phyloP scores from a whole-genome alignment of 495 filamentous ascomycete species.

The Astrothelium macrocarpum region DNA sequence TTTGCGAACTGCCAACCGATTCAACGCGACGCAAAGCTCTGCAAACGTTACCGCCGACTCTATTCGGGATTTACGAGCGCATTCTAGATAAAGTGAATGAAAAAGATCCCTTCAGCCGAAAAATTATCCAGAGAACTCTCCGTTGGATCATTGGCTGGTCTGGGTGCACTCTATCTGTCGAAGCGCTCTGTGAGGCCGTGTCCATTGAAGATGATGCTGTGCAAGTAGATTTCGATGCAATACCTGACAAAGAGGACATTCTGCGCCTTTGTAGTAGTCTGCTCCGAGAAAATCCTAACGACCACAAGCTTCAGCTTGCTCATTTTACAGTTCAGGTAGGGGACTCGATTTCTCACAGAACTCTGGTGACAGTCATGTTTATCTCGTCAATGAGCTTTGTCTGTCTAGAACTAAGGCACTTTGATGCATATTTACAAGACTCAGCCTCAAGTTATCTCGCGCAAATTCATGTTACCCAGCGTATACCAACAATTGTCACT shows the following conservation, averaged over 20 bases:
- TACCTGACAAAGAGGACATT: constrained; percentile 24
- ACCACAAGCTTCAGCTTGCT: constrained; percentile 23
- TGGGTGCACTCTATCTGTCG: background rate
- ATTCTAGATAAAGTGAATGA: constrained; percentile 27
- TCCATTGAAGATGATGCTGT: constrained; percentile 16
- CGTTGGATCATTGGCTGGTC: constrained; percentile 17
- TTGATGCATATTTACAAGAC: background rate
- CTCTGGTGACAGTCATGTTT: background rate
- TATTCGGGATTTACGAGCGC: constrained; percentile 29
- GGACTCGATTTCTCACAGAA: background rate
- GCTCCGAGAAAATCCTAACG: constrained; percentile 19
- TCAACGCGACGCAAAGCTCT: constrained; percentile 26
- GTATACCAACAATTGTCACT: background rate
- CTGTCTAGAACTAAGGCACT: background rate
- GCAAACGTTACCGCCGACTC: constrained; percentile 25
- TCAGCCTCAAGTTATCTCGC: background rate
- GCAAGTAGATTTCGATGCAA: constrained; percentile 13
- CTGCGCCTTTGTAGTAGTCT: constrained; percentile 28
- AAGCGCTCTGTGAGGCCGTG: constrained; percentile 22
- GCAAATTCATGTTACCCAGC: background rate
- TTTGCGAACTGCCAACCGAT: constrained; percentile 29
- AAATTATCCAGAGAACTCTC: constrained; percentile 22
- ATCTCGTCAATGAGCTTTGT: background rate
- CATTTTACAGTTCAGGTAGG: constrained; percentile 26
- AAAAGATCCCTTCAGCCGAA: constrained; percentile 11